phyloP scores from a whole-genome alignment of 306 rosid genomes.

The Ormosia semicastrata region DNA sequence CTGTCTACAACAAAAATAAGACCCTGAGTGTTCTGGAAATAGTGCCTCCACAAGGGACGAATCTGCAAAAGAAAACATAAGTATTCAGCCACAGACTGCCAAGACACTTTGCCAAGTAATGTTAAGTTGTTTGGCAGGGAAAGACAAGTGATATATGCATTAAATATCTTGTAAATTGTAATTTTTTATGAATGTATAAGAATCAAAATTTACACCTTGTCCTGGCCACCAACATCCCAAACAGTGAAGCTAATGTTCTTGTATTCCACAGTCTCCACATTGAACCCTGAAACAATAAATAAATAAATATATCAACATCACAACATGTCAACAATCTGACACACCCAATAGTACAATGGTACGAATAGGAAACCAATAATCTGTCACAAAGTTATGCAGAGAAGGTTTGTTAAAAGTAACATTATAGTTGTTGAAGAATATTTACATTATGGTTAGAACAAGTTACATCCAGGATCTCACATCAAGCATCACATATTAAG shows the following conservation, averaged over 20 bases:
- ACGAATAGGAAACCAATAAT: not conserved
- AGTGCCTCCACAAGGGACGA: constrained; percentile 99
- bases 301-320: not conserved
- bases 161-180: not conserved
- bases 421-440: not conserved
- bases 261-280: constrained; percentile 99
- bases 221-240: constrained; percentile 99
- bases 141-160: not conserved
- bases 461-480: not conserved
- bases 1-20: constrained; percentile 99
- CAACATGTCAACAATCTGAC: not conserved
- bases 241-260: constrained; percentile 99
- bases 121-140: not conserved
- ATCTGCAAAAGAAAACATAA: constrained; percentile 59
- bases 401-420: not conserved
- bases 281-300: constrained; percentile 65
- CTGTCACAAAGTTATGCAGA: not conserved
- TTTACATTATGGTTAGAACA: not conserved
- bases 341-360: not conserved
- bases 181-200: not conserved
- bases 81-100: not conserved
- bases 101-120: not conserved
- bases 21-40: constrained; percentile 99
- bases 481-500: not conserved
- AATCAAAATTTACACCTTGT: constrained; percentile 65